phyloP scores from a whole-genome alignment of 805 yeast genomes.

The Candida saitoana region DNA sequence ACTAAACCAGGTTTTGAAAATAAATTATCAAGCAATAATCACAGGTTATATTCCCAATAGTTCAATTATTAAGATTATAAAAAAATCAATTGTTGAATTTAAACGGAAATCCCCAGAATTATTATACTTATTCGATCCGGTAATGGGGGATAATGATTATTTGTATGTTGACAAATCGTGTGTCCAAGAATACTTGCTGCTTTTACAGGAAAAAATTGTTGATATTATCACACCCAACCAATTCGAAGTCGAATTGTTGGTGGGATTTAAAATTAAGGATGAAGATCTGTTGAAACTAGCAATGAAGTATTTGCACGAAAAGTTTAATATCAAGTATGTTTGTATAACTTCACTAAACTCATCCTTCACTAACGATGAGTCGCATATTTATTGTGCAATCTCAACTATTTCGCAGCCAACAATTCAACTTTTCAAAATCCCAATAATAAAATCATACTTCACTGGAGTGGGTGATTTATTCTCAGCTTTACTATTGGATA shows the following conservation, averaged over 20 bases:
- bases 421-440: conserved; percentile 44
- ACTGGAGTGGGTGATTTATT: conserved; percentile 95
- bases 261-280: conserved; percentile 45
- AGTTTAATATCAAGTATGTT: conserved; percentile 52
- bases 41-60: conserved; percentile 69
- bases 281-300: conserved; percentile 42
- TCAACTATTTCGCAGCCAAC: conserved; percentile 11
- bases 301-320: conserved; percentile 43
- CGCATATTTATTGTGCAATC: conserved; percentile 26
- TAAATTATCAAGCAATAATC: conserved; percentile 50
- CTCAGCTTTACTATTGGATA: conserved; percentile 71
- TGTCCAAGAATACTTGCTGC: conserved; percentile 27
- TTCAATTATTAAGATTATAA: conserved; percentile 37
- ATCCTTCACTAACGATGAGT: conserved; percentile 10
- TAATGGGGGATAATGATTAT: conserved; percentile 75
- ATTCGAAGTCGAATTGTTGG: conserved; percentile 75
- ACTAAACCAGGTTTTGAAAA: conserved; percentile 37
- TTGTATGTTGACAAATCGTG: conserved; percentile 55
- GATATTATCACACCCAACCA: conserved; percentile 87
- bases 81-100: conserved; percentile 28
- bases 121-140: conserved; percentile 69
- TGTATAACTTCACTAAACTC: conserved; percentile 57
- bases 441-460: conserved; percentile 72
- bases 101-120: conserved; percentile 31
- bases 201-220: conserved; percentile 57